A percentile compares a stretch with the other conserved stretches of the same genome.
phyloP scores from a whole-genome alignment of 2,329 filamentous ascomycete species.

The Aphanoascus verrucosus region DNA sequence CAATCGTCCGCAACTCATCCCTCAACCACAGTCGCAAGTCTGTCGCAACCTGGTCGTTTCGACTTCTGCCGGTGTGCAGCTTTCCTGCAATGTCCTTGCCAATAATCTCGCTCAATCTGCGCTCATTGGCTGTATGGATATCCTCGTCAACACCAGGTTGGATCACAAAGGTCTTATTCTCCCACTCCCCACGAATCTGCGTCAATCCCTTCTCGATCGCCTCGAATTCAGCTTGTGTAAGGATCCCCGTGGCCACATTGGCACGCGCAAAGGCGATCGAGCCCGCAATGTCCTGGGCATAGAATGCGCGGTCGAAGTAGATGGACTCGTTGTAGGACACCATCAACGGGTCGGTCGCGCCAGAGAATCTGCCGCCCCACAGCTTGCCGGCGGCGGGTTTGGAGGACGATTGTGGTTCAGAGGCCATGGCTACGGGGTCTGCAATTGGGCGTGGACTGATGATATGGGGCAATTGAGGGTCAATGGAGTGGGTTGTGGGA shows the following conservation, averaged over 20 bases:
- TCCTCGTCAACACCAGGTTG: conserved; percentile 22
- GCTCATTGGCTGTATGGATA: conserved; percentile 26
- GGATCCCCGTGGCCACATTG: conserved; percentile 59
- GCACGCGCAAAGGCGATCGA: conserved; percentile 67
- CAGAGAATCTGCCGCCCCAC: conserved; percentile 43
- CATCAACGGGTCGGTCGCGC: conserved; percentile 71
- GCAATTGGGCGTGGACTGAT: no score
- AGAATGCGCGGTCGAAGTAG: conserved; percentile 61
- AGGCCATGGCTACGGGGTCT: background rate
- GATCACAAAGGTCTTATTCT: conserved; percentile 20
- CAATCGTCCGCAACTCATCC: conserved; percentile 60
- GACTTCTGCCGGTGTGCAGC: conserved; percentile 75
- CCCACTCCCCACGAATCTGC: conserved; percentile 35
- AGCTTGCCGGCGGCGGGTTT: conserved; percentile 17
- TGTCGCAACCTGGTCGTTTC: conserved; percentile 82
- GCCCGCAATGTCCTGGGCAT: conserved; percentile 65
- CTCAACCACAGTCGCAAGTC: conserved; percentile 87
- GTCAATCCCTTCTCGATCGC: conserved; percentile 58
- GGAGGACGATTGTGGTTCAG: conserved; percentile 5
- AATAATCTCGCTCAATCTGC: conserved; percentile 69
- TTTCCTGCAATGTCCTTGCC: conserved; percentile 78
- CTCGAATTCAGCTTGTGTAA: conserved; percentile 57
- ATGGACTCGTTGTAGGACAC: conserved; percentile 68
- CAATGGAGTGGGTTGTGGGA: no score
- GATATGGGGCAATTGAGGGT: background rate